phyloP scores from a whole-genome alignment of 345 rosid species.

The Ceriops zippeliana region DNA sequence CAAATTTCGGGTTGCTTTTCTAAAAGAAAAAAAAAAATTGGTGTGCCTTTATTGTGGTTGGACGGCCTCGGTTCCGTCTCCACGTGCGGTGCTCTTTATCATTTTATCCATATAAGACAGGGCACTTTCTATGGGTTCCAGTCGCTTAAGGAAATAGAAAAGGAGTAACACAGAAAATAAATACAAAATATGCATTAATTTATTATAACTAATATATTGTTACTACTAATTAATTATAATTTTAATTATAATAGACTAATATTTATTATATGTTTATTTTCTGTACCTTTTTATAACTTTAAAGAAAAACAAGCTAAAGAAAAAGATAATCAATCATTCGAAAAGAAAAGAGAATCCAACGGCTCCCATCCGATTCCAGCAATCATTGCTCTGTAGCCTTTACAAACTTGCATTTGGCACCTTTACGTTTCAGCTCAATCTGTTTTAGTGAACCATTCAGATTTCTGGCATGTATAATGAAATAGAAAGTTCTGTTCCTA shows the following conservation, averaged over 20 bases:
- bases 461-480: no score
- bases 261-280: no score
- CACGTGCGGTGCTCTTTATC: constrained; percentile 71
- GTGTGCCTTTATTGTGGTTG: constrained; percentile 32
- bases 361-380: constrained; percentile 28
- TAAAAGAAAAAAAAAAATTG: neutral
- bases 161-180: neutral
- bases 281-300: no score
- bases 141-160: constrained; percentile 15
- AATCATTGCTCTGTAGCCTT: constrained; percentile 20
- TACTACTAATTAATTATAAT: no score
- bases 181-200: no score
- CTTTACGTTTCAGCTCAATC: neutral
- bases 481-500: no score
- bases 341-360: constrained; percentile 4
- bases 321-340: neutral
- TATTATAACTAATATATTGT: no score
- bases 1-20: neutral
- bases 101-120: constrained; percentile 49
- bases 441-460: neutral
- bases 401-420: constrained; percentile 1
- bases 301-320: constrained; percentile 1
- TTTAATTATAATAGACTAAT: no score
- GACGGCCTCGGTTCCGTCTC: constrained; percentile 56
- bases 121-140: constrained; percentile 28